Base-by-base conservation (phyloP, 805 yeast species). In the Debaryomyces maramus region DNA sequence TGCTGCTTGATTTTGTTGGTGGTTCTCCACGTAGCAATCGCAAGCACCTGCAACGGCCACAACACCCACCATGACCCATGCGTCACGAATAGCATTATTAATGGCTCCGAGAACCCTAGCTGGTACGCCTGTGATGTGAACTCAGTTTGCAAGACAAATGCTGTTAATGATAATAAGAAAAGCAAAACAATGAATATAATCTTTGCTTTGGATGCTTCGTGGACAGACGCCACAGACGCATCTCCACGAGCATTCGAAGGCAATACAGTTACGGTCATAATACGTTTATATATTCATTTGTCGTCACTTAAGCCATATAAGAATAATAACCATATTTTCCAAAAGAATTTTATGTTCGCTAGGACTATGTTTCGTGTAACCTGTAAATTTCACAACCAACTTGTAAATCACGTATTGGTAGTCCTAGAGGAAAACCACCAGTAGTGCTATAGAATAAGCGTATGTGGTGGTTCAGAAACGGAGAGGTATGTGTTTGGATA, bases 81-180 rank as follows among this genome's bases (percentile, higher is more conserved):
- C 0, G 95, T 88, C 13, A 85, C 61, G 39, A 72, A 60, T n/a
- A 83, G 62, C 40, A 83, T 63, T 17, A 87, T 59, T 16, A 86
- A 68, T 0, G 96, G 96, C 53, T 87, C 89, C 37, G 74, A 57
- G 58, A 79, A 88, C 3, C 72, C 75, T 6, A 67, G 56, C 21
- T 70, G 65, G 54, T 86, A 83, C 5, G 88, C 72, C 40, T 81
- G 81, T 5, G 88, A 75, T 2, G 95, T 86, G 44, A 82, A 67
- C 56, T 88, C 96, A 0, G 96, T 88, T 56, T 88, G 96, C 11
- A 73, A 53, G 4, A 88, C 89, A 61, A 88, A 88, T 3, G 89
- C 53, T 6, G 77, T 52, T 43, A 69, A 51, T 19, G 73, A 65
- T 15, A 64, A 36, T 22, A 67, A 32, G 39, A 70, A 70, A 22